Percentiles rank a stretch among this genome's conserved stretches.
Conservation (phyloP, 2,329 filamentous ascomycete genomes). For the Colletotrichum sp. region DNA sequence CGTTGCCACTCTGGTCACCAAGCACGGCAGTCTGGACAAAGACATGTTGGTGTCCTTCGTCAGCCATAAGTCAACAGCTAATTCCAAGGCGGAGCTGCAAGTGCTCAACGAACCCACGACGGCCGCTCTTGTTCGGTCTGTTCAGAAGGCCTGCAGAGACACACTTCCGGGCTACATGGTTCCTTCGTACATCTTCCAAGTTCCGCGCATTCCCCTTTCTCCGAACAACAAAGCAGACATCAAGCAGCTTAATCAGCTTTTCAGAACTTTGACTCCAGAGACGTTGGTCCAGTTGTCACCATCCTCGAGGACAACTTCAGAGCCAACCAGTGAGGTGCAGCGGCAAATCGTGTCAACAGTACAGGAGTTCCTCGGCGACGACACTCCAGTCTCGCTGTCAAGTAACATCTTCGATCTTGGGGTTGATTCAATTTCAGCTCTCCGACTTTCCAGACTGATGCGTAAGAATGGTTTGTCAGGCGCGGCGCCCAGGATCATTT, state of each 20-base stretch:
- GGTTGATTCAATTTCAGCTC: conserved; percentile 85
- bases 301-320: conserved; percentile 21
- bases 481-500: conserved; percentile 69
- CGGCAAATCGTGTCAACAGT: conserved; percentile 58
- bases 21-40: conserved; percentile 74
- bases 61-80: conserved; percentile 33
- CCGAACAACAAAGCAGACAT: conserved; percentile 89
- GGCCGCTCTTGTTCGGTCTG: conserved; percentile 29
- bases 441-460: conserved; percentile 70
- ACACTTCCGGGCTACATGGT: conserved; percentile 87
- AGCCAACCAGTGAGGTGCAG: conserved; percentile 39
- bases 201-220: conserved; percentile 78
- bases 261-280: conserved; percentile 62
- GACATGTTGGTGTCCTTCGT: conserved; percentile 85
- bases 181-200: conserved; percentile 78
- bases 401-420: conserved; percentile 86
- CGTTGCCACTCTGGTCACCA: conserved; percentile 76
- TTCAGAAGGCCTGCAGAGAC: conserved; percentile 61
- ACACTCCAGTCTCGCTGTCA: conserved; percentile 48
- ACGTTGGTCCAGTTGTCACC: conserved; percentile 63
- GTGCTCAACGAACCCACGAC: conserved; percentile 23
- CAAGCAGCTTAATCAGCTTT: conserved; percentile 71
- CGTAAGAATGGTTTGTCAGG: conserved; percentile 65
- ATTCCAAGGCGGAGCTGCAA: conserved; percentile 17
- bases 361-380: conserved; percentile 53